Evolutionary conservation across 495 filamentous ascomycete species (phyloP), one percentile per base, ranked within the genome.

Genomic region (Podospora australis): DNA sequence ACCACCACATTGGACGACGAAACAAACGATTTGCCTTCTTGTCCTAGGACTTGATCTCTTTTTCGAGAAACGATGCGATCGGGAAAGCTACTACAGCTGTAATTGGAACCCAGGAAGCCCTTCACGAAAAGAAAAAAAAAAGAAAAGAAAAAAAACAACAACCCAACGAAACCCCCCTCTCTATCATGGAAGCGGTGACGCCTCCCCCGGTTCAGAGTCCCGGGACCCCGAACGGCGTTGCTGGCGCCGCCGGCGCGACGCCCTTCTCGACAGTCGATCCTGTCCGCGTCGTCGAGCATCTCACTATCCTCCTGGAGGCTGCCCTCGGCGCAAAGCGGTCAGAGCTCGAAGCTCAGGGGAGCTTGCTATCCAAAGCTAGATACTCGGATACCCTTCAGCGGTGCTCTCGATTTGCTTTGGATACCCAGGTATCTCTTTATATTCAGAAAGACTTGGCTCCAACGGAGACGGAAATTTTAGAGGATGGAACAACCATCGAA

Each of bases 321-420:
- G 90, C 86, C 54, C 76, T 99, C 44, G 94, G 91, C 54, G 90
- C 94, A 49, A 79, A 81, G 22, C 79, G 78, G 56, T 73, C 74
- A 30, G 92, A 99, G 60, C 75, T 99, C 49, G 82, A 94, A 64
- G 71, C 74, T 19, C 70, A 77, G 35, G 89, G 87, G 38, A 96
- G 88, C 65, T 73, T 97, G 61, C 78, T 99, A 39, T 91, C 88
- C 14, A 72, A 79, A 50, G 62, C 70, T 6, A 78, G 73, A 45
- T 77, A 84, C 55, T 67, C 71, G 28, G 90, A 97, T 46, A 97
- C 92, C 0, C 69, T 90, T 21, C 82, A 88, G 58, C 77, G 89
- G 69, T 96, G 91, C 67, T 83, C 80, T 52, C 82, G 91, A 57
- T 99, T 95, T 65, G 88, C 89, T 40, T 79, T 82, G 22, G 92